These are phyloP conservation scores for Kalmanozyma brasiliensis DNA, from an alignment of 1,284 basidiomycete species.

Conservation along the genomic window DNA sequence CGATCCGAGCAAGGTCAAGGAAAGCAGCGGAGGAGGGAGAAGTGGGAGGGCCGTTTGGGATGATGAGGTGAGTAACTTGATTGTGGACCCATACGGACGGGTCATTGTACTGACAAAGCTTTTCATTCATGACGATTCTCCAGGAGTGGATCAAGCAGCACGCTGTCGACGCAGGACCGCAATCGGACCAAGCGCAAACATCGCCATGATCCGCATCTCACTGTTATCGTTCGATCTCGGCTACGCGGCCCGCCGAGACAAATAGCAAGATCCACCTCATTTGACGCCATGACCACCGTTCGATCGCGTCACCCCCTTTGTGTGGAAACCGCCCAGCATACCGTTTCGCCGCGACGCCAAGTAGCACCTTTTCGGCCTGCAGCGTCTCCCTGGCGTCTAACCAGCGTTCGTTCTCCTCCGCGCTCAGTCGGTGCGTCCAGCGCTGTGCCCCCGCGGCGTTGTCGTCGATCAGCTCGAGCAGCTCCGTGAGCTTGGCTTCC, in stretches of 20 bases:
- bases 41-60: constrained; percentile 33
- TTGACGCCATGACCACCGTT: background rate
- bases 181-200: background rate
- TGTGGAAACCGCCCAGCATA: constrained; percentile 5
- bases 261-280: background rate
- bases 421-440: constrained; percentile 7
- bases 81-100: too few relatives aligned
- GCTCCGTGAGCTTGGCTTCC: background rate
- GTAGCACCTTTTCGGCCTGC: background rate
- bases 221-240: too few relatives aligned
- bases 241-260: too few relatives aligned
- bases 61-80: too few relatives aligned
- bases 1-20: constrained; percentile 25
- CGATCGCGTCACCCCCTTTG: too few relatives aligned
- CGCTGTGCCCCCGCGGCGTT: background rate
- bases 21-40: background rate
- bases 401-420: constrained; percentile 2
- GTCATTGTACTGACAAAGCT: too few relatives aligned
- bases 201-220: too few relatives aligned
- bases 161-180: constrained; percentile 1
- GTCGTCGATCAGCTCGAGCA: background rate
- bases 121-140: too few relatives aligned
- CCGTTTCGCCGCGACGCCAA: background rate
- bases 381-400: background rate
- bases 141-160: constrained; percentile 46